phyloP scores from a whole-genome alignment of 176 grass and related monocot genomes.

The Saccharum officinarum region DNA sequence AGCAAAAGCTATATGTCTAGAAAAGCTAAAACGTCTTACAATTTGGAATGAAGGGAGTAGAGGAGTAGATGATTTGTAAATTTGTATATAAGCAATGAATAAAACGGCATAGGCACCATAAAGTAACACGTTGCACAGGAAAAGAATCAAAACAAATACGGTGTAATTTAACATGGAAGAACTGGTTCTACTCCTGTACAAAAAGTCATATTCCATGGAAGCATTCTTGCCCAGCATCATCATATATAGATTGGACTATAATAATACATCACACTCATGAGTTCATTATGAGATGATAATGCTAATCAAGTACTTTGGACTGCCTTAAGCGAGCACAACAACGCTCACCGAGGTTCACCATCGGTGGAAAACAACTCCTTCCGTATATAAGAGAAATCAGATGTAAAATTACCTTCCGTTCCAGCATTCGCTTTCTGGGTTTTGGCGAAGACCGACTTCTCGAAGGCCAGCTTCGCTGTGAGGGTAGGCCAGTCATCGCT shows the following conservation, averaged over 20 bases:
- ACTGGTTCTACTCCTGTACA: background rate
- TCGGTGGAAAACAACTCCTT: background rate
- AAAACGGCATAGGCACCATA: no score
- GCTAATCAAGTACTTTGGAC: background rate
- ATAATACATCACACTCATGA: background rate
- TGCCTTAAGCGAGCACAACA: background rate
- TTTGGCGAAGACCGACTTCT: conserved; percentile 88
- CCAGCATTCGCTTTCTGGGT: conserved; percentile 77
- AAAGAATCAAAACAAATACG: background rate
- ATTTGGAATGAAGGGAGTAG: background rate
- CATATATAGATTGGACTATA: background rate
- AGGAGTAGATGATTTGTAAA: background rate
- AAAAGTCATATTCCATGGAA: background rate
- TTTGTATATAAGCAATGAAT: no score
- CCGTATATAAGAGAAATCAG: background rate
- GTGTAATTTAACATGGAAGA: background rate
- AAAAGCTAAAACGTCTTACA: background rate
- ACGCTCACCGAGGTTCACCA: background rate
- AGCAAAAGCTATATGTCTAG: background rate
- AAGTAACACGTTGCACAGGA: background rate
- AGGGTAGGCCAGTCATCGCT: conserved; percentile 76
- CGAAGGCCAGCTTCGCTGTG: conserved; percentile 76
- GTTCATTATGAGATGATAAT: background rate
- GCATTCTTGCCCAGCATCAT: background rate
- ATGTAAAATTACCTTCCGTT: conserved; percentile 42